Evolutionary conservation across 345 rosid genomes (phyloP).

Genomic region (Dimocarpus longan): DNA sequence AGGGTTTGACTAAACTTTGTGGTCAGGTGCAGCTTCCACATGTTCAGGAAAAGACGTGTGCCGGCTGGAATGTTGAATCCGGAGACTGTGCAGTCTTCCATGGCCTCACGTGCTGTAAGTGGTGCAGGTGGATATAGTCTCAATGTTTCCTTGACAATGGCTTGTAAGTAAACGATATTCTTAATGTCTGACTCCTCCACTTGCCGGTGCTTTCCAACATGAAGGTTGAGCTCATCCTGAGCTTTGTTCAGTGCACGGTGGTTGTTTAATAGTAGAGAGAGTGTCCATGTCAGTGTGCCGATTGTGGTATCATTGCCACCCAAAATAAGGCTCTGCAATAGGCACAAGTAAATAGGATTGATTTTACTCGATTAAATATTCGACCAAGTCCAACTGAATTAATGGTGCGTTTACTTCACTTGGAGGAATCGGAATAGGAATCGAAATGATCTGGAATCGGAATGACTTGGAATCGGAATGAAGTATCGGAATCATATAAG

Average conservation of each 20-base stretch:
- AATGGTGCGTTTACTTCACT: no score
- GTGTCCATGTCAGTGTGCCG: conserved; percentile 43
- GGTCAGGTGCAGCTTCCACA: conserved; percentile 36
- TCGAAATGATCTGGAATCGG: no score
- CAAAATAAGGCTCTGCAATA: conserved; percentile 48
- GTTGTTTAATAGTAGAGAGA: conserved; percentile 43
- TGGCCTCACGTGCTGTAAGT: conserved; percentile 29
- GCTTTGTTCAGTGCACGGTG: conserved; percentile 31
- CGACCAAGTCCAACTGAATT: no score
- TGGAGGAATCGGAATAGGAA: no score
- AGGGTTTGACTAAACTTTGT: conserved; percentile 19
- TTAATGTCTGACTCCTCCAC: conserved; percentile 45
- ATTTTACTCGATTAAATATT: no score
- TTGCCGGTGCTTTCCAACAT: conserved; percentile 31
- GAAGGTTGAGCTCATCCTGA: conserved; percentile 41
- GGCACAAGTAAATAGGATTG: background rate
- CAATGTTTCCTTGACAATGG: conserved; percentile 48
- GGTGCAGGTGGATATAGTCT: conserved; percentile 38
- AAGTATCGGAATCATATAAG: no score
- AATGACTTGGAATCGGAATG: no score
- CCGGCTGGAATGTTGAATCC: conserved; percentile 42
- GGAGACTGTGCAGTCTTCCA: conserved; percentile 35
- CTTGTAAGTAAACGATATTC: conserved; percentile 39
- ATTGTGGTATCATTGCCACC: conserved; percentile 50
- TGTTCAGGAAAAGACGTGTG: conserved; percentile 26